Base-by-base conservation (phyloP, 2,329 filamentous ascomycete species). In the Geoglossum cookeanum region DNA sequence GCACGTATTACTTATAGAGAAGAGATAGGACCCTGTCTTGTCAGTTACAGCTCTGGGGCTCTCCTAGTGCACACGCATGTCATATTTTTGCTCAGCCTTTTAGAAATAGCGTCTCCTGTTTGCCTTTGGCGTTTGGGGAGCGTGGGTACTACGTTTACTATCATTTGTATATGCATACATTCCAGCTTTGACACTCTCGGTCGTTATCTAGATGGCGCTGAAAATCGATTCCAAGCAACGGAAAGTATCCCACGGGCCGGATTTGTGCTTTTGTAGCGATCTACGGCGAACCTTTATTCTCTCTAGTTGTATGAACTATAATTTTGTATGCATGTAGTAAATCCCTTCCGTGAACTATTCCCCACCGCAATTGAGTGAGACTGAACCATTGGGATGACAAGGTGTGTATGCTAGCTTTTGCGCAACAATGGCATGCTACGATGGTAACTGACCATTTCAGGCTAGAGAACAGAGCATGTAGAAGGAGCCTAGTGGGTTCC, bases 1-100 rank as follows among this genome's bases (percentile, higher is more conserved):
- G 88, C 92, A 98, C 73, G 71, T 97, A 60, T 71, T 98, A 65
- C 79, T 98, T 53, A 81, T 98, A 27, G 92, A 98, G 77, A 91
- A 82, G 76, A 78, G 87, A 57, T 58, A 58, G 22, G 17, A 35
- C 9, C 3, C 6, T 27, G 1, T 52, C 53, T 55, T 22, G 22
- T 22, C 22, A 22, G 22, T 22, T 11, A 55, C 22, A 3, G 5
- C 17, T 11, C 22, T 55, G 13, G 9, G 39, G n/a, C n/a, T 15
- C 13, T 42, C 39, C n/a, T 13, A 15, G 39, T n/a, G 39, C 39
- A 42, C n/a, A 15, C 3, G 6, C 11, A 4, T 15, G 39, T 15
- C 8, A 42, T 42, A 42, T 42, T 42, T 42, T 42, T 42, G 39
- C n/a, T 15, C 39, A 4, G 39, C 39, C 39, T 42, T 15, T 13